Conservation (phyloP, 306 rosid genomes). For the Vachellia pachyceras region DNA sequence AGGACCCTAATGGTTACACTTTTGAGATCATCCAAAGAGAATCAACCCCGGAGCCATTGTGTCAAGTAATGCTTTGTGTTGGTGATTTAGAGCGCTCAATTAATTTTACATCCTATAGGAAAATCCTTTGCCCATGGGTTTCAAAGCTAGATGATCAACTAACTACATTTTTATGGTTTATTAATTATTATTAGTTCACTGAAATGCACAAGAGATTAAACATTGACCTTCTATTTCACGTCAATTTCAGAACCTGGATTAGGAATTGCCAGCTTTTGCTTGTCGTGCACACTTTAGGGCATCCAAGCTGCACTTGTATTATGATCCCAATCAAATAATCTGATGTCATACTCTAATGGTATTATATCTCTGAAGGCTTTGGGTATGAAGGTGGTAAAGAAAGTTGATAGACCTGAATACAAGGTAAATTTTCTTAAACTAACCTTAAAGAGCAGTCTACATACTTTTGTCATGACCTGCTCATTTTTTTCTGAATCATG, state of each 20-base stretch:
- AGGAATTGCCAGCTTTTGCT: constrained; percentile 24
- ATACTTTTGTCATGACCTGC: not conserved
- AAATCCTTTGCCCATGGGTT: not conserved
- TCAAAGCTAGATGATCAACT: constrained; percentile 19
- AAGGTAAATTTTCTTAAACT: constrained; percentile 57
- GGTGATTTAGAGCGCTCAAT: constrained; percentile 84
- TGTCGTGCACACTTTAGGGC: constrained; percentile 15
- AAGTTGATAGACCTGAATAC: constrained; percentile 78
- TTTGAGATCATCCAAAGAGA: constrained; percentile 88
- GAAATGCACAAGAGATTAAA: constrained; percentile 6
- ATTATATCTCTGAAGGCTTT: constrained; percentile 59
- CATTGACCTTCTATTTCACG: constrained; percentile 22
- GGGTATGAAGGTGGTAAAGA: constrained; percentile 80
- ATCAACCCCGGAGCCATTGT: constrained; percentile 81
- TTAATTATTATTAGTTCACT: constrained; percentile 1
- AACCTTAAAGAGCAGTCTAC: not conserved
- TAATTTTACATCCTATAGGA: constrained; percentile 31
- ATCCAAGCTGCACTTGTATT: constrained; percentile 9
- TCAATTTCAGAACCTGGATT: constrained; percentile 22
- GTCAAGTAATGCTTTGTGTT: constrained; percentile 98
- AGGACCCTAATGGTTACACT: constrained; percentile 91
- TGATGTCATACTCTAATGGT: constrained; percentile 26
- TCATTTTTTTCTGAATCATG: constrained; percentile 21
- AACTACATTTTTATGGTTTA: not conserved
- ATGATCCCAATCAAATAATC: constrained; percentile 23